Conservation (phyloP, 495 filamentous ascomycete species). For the Umbilicaria muhlenbergii region DNA sequence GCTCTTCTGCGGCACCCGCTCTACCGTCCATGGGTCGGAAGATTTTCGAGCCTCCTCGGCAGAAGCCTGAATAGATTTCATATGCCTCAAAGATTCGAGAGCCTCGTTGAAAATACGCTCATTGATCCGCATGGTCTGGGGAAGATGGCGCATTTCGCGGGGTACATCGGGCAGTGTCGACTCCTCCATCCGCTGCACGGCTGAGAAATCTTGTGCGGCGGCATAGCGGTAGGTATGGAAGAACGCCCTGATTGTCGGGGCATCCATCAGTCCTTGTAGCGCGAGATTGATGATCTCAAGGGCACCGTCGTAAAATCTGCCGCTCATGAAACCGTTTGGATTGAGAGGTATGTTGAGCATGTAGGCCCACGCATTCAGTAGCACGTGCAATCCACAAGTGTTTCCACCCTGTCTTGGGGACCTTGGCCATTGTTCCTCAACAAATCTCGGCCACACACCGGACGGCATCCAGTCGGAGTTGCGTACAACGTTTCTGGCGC, state of each 20-base stretch:
- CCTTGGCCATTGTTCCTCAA: neutral
- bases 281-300: constrained; percentile 6
- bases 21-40: too few species aligned
- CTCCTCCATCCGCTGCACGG: too few species aligned
- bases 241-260: constrained; percentile 5
- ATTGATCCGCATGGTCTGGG: too few species aligned
- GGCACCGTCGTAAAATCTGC: neutral
- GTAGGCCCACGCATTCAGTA: constrained; percentile 10
- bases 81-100: too few species aligned
- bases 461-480: constrained; percentile 6
- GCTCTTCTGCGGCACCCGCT: too few species aligned
- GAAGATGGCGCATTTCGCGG: too few species aligned
- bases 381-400: constrained; percentile 5
- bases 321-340: neutral
- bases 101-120: too few species aligned
- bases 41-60: too few species aligned
- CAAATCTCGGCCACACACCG: neutral
- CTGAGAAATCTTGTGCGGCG: too few species aligned
- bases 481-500: constrained; percentile 1
- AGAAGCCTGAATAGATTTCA: too few species aligned
- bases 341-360: constrained; percentile 6
- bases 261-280: constrained; percentile 5
- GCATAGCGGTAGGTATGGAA: neutral
- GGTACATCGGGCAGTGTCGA: too few species aligned
- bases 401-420: neutral